phyloP scores from a whole-genome alignment of 108 stramenopile genomes.

The Mediolabrus comicus region DNA sequence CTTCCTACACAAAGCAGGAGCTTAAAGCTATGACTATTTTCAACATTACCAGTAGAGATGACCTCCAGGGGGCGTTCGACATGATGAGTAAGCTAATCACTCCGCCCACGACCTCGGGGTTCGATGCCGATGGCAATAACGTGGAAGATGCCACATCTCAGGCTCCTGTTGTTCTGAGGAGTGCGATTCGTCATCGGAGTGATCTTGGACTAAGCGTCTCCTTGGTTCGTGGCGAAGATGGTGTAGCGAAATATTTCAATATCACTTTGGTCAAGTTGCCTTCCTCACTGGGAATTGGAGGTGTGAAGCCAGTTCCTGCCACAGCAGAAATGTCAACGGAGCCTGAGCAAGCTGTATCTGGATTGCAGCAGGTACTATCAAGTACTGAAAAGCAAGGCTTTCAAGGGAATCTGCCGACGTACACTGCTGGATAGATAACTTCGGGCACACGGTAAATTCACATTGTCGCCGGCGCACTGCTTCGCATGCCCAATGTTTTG shows the following conservation, averaged over 20 bases:
- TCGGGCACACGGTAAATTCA: background rate
- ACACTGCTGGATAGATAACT: constrained; percentile 28
- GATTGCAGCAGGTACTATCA: background rate
- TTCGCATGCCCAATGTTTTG: background rate
- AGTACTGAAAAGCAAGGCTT: constrained; percentile 15
- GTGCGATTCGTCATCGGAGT: constrained; percentile 49
- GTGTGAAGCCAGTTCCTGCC: constrained; percentile 57
- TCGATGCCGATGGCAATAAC: constrained; percentile 47
- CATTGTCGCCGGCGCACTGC: too few relatives aligned
- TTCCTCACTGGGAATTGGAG: constrained; percentile 59
- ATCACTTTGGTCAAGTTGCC: constrained; percentile 80
- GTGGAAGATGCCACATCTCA: constrained; percentile 45
- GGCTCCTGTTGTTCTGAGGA: constrained; percentile 22
- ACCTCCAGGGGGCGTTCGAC: constrained; percentile 83
- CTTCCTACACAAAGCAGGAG: constrained; percentile 72
- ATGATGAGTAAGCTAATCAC: constrained; percentile 86
- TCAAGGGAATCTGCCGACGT: constrained; percentile 24
- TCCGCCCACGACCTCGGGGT: constrained; percentile 44
- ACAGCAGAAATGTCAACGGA: constrained; percentile 49
- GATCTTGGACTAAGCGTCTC: constrained; percentile 74
- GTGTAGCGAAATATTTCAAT: constrained; percentile 81
- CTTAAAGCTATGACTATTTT: constrained; percentile 86
- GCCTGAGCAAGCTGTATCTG: background rate
- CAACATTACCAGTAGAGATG: constrained; percentile 75
- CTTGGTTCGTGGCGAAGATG: constrained; percentile 72